These are phyloP conservation scores for Calonectria pauciramosa DNA, from an alignment of 2,329 filamentous ascomycete species.

Conservation along the genomic window DNA sequence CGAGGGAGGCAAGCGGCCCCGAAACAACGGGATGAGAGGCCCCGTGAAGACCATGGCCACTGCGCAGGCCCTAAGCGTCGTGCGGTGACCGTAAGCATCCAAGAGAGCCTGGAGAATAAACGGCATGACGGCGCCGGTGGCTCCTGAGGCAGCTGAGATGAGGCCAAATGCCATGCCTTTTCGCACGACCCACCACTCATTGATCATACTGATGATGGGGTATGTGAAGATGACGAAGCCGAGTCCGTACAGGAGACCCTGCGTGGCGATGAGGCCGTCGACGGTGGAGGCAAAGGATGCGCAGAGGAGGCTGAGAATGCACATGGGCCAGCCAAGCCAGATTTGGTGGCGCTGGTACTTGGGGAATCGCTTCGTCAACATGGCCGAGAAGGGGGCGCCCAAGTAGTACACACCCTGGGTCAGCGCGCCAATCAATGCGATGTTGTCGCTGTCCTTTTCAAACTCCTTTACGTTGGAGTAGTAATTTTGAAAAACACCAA, in stretches of 20 bases:
- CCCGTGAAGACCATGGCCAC: constrained; percentile 54
- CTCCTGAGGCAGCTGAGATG: constrained; percentile 48
- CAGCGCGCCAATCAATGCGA: constrained; percentile 47
- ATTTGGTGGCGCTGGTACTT: constrained; percentile 53
- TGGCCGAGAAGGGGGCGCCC: constrained; percentile 50
- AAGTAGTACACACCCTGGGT: constrained; percentile 50
- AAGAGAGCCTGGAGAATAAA: constrained; percentile 56
- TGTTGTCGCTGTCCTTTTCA: constrained; percentile 37
- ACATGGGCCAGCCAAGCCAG: constrained; percentile 54
- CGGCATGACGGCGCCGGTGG: constrained; percentile 50
- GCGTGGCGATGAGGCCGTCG: constrained; percentile 53
- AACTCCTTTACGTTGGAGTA: constrained; percentile 48
- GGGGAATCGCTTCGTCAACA: constrained; percentile 50
- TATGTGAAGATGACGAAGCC: constrained; percentile 56
- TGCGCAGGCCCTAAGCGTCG: constrained; percentile 53
- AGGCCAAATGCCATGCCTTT: constrained; percentile 55
- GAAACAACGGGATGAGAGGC: constrained; percentile 56
- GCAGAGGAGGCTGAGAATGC: constrained; percentile 51
- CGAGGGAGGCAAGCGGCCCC: constrained; percentile 50
- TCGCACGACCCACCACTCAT: constrained; percentile 55
- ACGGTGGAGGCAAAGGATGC: constrained; percentile 52
- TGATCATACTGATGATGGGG: constrained; percentile 55
- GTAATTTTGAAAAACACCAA: constrained; percentile 50
- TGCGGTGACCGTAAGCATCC: constrained; percentile 52
- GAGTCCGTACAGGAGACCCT: constrained; percentile 55